Evolutionary conservation across 2,329 filamentous ascomycete genomes (phyloP), one percentile per base, ranked within the genome.

Genomic region (Monosporascus sp.): DNA sequence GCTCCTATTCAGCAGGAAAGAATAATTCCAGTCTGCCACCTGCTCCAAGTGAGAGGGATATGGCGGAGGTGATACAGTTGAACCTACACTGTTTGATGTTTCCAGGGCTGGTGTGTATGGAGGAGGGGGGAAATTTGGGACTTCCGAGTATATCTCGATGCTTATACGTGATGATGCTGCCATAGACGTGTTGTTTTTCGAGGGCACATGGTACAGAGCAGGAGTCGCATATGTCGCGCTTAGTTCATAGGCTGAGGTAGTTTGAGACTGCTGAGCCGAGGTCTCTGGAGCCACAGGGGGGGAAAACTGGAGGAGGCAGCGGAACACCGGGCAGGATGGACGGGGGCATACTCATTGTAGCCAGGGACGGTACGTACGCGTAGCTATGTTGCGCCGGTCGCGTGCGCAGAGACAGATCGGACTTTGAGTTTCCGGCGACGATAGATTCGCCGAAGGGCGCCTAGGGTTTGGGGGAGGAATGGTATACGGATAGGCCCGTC

Each of bases 401-500:
- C 37, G n/a, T 48, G 14, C 45, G 48, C 20, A 50, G 22, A 18
- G 22, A 27, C 9, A 48, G 6, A 51, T 27, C 11, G 27, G 39
- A 49, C 47, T 48, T 17, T 25, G 2, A 18, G 50, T 37, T 43
- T 43, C 41, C 35, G n/a, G 41, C 14, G 49, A 48, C 35, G 41
- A 31, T 20, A 43, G 45, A 9, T 46, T 52, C 24, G 48, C 51
- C 14, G 54, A 54, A 37, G 54, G 55, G n/a, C 52, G 52, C 14
- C 56, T 55, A 3, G 59, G 53, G 17, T 58, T 57, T 7, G 60
- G 59, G 6, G 59, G 57, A 9, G 58, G 58, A 15, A 57, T 55
- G 31, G 53, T 49, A 41, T 48, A 55, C 14, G 43, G 20, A 31
- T 49, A 51, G 18, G 43, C 48, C 20, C 52, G 55, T 47, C 46